These are phyloP conservation scores for Parastagonospora avenae DNA, from an alignment of 2,329 filamentous ascomycete species.

Conservation along the genomic window DNA sequence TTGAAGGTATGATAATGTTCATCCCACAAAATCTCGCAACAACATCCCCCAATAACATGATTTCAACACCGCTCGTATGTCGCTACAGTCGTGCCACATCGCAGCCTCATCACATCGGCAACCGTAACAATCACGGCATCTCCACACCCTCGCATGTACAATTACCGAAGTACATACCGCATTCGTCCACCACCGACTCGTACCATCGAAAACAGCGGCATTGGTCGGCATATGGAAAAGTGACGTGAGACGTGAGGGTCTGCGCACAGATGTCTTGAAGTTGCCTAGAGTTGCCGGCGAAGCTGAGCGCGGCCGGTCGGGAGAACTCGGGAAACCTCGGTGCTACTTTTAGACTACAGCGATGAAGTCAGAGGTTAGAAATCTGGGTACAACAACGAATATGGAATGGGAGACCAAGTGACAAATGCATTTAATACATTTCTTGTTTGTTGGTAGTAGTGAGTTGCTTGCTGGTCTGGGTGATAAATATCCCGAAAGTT, in stretches of 20 bases:
- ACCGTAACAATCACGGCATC: too few species aligned
- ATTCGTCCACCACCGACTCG: background rate
- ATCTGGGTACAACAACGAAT: background rate
- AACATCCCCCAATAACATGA: too few species aligned
- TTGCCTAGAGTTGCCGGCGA: background rate
- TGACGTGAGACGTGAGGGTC: background rate
- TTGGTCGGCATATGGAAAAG: slow-evolving; percentile 1
- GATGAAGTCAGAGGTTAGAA: background rate
- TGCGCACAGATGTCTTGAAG: background rate
- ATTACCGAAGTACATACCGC: slow-evolving; percentile 1
- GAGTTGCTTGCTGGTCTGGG: background rate
- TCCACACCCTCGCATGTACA: background rate
- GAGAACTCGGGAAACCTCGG: slow-evolving; percentile 4
- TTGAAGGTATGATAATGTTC: too few species aligned
- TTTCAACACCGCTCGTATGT: too few species aligned
- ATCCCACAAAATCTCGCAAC: too few species aligned
- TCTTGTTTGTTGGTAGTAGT: background rate
- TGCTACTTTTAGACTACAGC: background rate
- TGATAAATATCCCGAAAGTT: background rate
- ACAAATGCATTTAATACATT: too few species aligned
- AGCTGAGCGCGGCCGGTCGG: slow-evolving; percentile 6
- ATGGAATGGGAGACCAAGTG: too few species aligned
- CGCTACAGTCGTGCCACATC: too few species aligned
- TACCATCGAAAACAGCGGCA: slow-evolving; percentile 4
- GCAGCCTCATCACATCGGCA: too few species aligned